Evolutionary conservation across 176 grass and related monocot species (phyloP), one percentile per base, ranked within the genome.

Genomic region (Oropetium thomaeum): DNA sequence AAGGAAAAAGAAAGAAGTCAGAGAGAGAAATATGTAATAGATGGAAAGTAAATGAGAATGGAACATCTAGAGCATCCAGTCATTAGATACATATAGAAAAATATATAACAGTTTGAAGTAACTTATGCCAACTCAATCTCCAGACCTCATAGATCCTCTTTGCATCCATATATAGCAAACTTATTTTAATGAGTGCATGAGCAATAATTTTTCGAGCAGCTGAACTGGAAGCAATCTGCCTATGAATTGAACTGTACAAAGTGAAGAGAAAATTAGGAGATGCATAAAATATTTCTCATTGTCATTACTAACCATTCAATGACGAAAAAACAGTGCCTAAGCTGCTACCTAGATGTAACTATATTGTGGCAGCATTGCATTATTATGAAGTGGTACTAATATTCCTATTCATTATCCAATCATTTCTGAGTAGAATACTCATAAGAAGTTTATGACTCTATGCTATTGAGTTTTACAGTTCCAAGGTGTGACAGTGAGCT

Each of bases 161-260:
- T 39, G 82, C 79, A 38, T 98, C 91, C 86, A 92, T 94, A 80
- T 90, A 94, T 81, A 92, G 62, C 79, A 98, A 86, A 67, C 95
- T 98, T 74, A 89, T 89, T 43, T 94, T 98, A 57, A 98, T 89
- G 69, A 98, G 70, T 72, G 76, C 49, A 69, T 87, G 58, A 82
- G 91, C 95, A 68, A 94, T 65, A 62, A 89, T 61, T 63, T 90
- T 92, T 31, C 72, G 84, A 87, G 63, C 63, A 76, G 81, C 42
- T 12, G 95, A 89, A 67, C 84, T 88, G 58, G 91, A 67, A 67
- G 76, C 74, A n/a, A 98, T 94, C 80, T 98, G 95, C 68, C 80
- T 93, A 15, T 94, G 91, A 74, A 94, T 93, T 70, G 95, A 98
- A 85, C 95, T 98, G 80, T 66, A 91, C 5, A 75, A 82, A 69